These are phyloP conservation scores for Imleria badia DNA, from an alignment of 768 basidiomycete genomes.

Conservation along the genomic window DNA sequence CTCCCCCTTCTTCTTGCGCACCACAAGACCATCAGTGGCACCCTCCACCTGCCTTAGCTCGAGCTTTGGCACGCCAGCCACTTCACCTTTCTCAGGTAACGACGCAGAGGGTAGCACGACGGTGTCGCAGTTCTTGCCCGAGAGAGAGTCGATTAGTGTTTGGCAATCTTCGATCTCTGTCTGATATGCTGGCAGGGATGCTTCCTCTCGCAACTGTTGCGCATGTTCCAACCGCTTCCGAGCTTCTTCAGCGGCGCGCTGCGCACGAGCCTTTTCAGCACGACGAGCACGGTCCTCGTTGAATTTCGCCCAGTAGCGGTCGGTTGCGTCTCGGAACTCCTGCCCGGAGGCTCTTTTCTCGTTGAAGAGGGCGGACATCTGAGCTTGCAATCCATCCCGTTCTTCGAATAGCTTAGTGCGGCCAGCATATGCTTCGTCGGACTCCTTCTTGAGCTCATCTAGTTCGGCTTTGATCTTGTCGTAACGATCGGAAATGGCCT, in stretches of 20 bases:
- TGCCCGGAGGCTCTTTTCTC: constrained; percentile 74
- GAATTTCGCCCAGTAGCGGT: constrained; percentile 78
- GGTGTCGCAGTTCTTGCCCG: constrained; percentile 56
- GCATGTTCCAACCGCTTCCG: constrained; percentile 79
- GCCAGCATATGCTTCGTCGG: constrained; percentile 79
- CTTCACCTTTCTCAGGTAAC: constrained; percentile 39
- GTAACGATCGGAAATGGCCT: constrained; percentile 77
- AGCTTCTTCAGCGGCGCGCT: constrained; percentile 74
- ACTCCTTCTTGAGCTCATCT: constrained; percentile 81
- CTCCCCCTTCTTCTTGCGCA: constrained; percentile 90
- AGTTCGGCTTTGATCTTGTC: constrained; percentile 83
- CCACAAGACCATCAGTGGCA: constrained; percentile 61
- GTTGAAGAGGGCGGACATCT: constrained; percentile 68
- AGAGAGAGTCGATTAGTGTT: constrained; percentile 84
- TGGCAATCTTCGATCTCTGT: constrained; percentile 95
- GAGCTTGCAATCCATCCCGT: constrained; percentile 67
- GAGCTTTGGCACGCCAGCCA: constrained; percentile 72
- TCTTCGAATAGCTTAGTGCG: constrained; percentile 86
- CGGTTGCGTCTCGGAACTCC: constrained; percentile 78
- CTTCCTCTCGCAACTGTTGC: constrained; percentile 85
- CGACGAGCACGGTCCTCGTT: constrained; percentile 86
- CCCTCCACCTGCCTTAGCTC: constrained; percentile 84
- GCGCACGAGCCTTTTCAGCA: constrained; percentile 72
- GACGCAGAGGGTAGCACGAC: constrained; percentile 44
- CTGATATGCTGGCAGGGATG: constrained; percentile 85